phyloP scores from a whole-genome alignment of 2,329 filamentous ascomycete genomes.

The Penicillium brevicompactum region DNA sequence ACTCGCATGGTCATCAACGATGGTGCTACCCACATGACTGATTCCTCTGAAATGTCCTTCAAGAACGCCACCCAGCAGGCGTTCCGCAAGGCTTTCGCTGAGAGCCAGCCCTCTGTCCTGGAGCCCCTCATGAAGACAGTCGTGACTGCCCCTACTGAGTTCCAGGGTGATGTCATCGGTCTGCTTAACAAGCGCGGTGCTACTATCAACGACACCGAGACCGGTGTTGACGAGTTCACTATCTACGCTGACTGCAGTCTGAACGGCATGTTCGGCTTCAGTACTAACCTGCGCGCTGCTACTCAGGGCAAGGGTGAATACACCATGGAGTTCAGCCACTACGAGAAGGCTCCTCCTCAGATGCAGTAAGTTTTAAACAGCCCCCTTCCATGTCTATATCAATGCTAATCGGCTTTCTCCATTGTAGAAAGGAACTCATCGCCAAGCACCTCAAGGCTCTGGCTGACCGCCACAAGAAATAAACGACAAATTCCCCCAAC shows the following conservation, averaged over 20 bases:
- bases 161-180: constrained; percentile 94
- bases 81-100: constrained; percentile 89
- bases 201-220: constrained; percentile 92
- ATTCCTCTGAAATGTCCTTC: constrained; percentile 97
- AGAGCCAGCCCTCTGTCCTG: constrained; percentile 78
- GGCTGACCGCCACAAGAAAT: constrained; percentile 66
- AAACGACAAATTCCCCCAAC: constrained; percentile 20
- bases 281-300: constrained; percentile 82
- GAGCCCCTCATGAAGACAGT: constrained; percentile 99
- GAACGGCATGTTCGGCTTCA: constrained; percentile 98
- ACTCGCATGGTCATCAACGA: constrained; percentile 91
- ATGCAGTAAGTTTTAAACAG: constrained; percentile 69
- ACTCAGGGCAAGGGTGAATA: constrained; percentile 99
- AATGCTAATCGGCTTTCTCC: constrained; percentile 13
- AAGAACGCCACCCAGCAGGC: constrained; percentile 92
- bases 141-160: constrained; percentile 93
- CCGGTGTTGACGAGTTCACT: constrained; percentile 90
- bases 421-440: constrained; percentile 62
- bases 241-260: constrained; percentile 88
- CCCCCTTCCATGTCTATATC: background rate
- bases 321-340: constrained; percentile 98
- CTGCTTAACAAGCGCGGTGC: constrained; percentile 96
- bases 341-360: constrained; percentile 81
- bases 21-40: constrained; percentile 94
- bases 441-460: constrained; percentile 69